Evolutionary conservation across 441 rosid species (phyloP).

Genomic region (Syzygium syzygioides): DNA sequence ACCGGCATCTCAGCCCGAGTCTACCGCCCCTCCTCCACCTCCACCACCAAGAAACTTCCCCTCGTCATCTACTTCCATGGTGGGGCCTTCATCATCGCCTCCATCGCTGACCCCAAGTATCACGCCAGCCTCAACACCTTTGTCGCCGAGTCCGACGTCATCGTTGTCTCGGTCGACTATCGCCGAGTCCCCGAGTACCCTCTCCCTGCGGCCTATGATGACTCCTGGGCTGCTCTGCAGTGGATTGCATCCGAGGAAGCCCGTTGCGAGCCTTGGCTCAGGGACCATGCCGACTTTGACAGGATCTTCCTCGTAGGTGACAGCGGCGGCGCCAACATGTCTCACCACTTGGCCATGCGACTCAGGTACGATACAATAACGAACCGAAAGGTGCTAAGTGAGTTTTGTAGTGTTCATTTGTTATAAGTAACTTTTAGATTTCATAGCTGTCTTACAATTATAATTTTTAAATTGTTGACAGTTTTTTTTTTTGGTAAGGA

Average conservation of each 20-base stretch:
- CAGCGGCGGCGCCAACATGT: constrained; percentile 63
- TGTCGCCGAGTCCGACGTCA: constrained; percentile 37
- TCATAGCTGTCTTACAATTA: background rate
- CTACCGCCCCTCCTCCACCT: constrained; percentile 35
- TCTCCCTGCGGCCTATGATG: constrained; percentile 60
- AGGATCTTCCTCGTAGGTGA: constrained; percentile 50
- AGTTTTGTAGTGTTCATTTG: background rate
- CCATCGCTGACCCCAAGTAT: constrained; percentile 48
- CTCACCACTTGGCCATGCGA: constrained; percentile 57
- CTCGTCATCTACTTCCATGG: constrained; percentile 71
- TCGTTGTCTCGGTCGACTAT: constrained; percentile 56
- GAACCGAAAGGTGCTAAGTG: background rate
- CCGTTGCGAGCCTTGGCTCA: constrained; percentile 44
- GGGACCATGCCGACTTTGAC: constrained; percentile 33
- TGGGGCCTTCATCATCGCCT: constrained; percentile 58
- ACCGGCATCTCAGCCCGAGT: constrained; percentile 46
- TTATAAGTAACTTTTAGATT: no score
- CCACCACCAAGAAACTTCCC: constrained; percentile 40
- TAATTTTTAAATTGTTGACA: background rate
- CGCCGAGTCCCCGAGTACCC: constrained; percentile 69
- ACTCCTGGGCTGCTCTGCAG: constrained; percentile 53
- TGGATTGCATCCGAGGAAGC: constrained; percentile 27
- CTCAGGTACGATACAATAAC: background rate
- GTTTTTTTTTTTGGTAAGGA: background rate
- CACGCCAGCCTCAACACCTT: constrained; percentile 54